phyloP scores from a whole-genome alignment of 768 basidiomycete species.

The Hygrocybe punicea region DNA sequence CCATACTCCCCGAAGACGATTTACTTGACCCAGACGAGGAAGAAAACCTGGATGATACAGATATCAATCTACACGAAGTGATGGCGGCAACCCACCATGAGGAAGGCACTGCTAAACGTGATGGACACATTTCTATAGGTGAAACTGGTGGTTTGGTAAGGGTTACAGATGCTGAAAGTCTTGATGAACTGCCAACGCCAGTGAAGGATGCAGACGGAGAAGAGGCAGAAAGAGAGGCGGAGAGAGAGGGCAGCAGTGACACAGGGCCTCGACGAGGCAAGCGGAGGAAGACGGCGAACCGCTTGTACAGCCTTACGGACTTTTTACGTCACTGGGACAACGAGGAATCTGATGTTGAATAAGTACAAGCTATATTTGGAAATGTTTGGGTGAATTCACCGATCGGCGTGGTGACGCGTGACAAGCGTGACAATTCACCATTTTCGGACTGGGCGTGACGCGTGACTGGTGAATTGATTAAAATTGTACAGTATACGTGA shows the following conservation, averaged over 20 bases:
- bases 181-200: neutral
- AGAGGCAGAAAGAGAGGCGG: too few relatives aligned
- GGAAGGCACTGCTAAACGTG: neutral
- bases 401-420: neutral
- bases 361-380: neutral
- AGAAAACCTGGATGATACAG: slow-evolving; percentile 2
- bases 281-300: neutral
- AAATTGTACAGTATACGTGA: slow-evolving; percentile 2
- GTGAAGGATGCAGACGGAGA: neutral
- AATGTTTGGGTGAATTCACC: neutral
- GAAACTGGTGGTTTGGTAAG: neutral
- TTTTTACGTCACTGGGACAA: slow-evolving; percentile 1
- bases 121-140: neutral
- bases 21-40: slow-evolving; percentile 2
- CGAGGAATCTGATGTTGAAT: neutral
- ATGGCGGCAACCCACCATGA: neutral
- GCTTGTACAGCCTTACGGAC: neutral
- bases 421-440: neutral
- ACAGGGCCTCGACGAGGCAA: neutral
- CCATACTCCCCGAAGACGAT: neutral
- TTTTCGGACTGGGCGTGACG: neutral
- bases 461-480: slow-evolving; percentile 3
- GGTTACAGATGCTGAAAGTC: neutral
- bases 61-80: slow-evolving; percentile 1
- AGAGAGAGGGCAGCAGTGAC: too few relatives aligned